Conservation (phyloP, 176 grass and related monocot genomes). For the Cenchrus purpureus region DNA sequence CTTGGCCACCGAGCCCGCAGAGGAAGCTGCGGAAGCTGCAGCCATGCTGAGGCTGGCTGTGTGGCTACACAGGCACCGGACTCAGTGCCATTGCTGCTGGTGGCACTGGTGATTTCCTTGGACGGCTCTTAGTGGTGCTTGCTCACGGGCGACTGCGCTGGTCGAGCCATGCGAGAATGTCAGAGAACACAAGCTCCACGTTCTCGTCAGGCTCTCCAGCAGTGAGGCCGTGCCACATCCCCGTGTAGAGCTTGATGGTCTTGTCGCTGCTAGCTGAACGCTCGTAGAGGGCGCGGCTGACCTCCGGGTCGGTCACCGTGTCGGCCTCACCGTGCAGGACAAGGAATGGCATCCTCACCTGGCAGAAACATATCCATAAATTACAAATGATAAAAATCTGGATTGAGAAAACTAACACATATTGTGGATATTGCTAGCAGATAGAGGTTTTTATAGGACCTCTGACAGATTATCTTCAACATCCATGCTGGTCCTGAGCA, state of each 20-base stretch:
- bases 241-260: constrained; percentile 83
- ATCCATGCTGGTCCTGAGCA: constrained; percentile 80
- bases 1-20: constrained; percentile 54
- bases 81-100: neutral
- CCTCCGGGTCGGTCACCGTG: constrained; percentile 88
- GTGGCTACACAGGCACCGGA: neutral
- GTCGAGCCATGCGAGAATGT: constrained; percentile 74
- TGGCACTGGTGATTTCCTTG: neutral
- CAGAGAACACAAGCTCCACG: constrained; percentile 66
- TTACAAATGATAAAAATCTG: neutral
- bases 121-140: neutral
- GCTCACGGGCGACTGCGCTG: constrained; percentile 37
- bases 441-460: constrained; percentile 33
- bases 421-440: neutral
- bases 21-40: constrained; percentile 42
- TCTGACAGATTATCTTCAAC: constrained; percentile 68
- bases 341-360: constrained; percentile 83
- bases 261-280: constrained; percentile 68
- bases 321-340: constrained; percentile 86
- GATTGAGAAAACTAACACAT: neutral
- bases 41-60: neutral
- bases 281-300: constrained; percentile 70
- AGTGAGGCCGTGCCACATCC: constrained; percentile 95
- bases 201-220: constrained; percentile 83
- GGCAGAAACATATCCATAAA: neutral